Conservation (phyloP, 1,284 basidiomycete species). For the Cerrena zonata region DNA sequence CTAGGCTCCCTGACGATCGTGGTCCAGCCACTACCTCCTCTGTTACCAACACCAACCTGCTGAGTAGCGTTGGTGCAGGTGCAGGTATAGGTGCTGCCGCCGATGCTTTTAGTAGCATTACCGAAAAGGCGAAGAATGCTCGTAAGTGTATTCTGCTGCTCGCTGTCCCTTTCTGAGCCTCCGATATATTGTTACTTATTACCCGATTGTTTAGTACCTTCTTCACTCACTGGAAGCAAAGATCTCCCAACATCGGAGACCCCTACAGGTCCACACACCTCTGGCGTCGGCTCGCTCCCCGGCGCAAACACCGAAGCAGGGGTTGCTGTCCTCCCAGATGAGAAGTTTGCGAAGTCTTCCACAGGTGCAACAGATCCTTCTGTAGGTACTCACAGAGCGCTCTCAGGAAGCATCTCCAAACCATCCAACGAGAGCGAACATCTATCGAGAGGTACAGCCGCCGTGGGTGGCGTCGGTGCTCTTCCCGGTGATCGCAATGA, state of each 20-base stretch:
- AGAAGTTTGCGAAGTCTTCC: slow-evolving; percentile 10
- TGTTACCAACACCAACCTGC: slow-evolving; percentile 14
- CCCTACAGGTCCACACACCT: neutral
- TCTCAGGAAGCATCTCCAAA: neutral
- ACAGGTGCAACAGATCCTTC: neutral
- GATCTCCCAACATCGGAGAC: neutral
- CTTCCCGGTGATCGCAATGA: slow-evolving; percentile 34
- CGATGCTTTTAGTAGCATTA: neutral
- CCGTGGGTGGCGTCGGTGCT: slow-evolving; percentile 33
- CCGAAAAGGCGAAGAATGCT: too few species aligned
- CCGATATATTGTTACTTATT: too few species aligned
- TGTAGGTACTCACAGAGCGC: neutral
- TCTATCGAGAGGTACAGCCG: slow-evolving; percentile 17
- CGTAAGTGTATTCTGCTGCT: too few species aligned
- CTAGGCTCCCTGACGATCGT: slow-evolving; percentile 36
- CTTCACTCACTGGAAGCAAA: neutral
- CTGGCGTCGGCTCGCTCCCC: slow-evolving; percentile 28
- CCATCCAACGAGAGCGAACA: neutral
- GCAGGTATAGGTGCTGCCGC: neutral
- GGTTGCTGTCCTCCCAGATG: slow-evolving; percentile 26
- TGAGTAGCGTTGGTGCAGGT: neutral
- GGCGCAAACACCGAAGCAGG: slow-evolving; percentile 20
- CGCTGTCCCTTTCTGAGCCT: too few species aligned
- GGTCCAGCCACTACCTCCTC: slow-evolving; percentile 5
- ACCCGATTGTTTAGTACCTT: too few species aligned